Conservation (phyloP, 208 protist species). For the Leishmania turanica region DNA sequence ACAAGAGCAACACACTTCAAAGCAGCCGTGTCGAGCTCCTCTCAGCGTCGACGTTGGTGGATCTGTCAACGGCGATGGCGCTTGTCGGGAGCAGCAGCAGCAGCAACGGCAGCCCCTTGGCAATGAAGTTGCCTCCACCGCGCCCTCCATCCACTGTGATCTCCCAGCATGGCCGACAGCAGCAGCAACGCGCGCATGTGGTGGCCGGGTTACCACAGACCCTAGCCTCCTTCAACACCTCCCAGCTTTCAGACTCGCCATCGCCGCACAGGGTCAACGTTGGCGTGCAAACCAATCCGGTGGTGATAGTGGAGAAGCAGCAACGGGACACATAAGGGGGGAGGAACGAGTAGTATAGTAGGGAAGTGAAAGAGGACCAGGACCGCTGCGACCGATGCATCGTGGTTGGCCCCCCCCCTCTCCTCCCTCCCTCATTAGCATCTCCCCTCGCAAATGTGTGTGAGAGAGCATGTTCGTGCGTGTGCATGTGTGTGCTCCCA, state of each 20-base stretch:
- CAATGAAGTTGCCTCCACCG: background rate
- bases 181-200: slow-evolving; percentile 1
- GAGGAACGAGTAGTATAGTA: background rate
- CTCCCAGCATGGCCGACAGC: background rate
- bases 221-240: background rate
- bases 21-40: slow-evolving; percentile 47
- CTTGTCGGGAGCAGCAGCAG: slow-evolving; percentile 12
- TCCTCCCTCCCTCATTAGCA: background rate
- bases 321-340: background rate
- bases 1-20: slow-evolving; percentile 1
- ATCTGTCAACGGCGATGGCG: slow-evolving; percentile 12
- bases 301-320: slow-evolving; percentile 51
- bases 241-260: background rate
- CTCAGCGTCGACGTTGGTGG: slow-evolving; percentile 34
- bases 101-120: background rate
- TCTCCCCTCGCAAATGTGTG: background rate
- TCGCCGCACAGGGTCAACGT: slow-evolving; percentile 29
- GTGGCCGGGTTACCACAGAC: background rate
- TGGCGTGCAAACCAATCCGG: slow-evolving; percentile 65
- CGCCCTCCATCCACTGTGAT: background rate
- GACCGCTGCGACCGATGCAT: background rate
- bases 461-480: background rate
- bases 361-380: background rate
- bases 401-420: background rate
- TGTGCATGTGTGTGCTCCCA: slow-evolving; percentile 5